Evolutionary conservation across 805 yeast genomes (phyloP).

Genomic region (Teunomyces lycoperdinae): DNA sequence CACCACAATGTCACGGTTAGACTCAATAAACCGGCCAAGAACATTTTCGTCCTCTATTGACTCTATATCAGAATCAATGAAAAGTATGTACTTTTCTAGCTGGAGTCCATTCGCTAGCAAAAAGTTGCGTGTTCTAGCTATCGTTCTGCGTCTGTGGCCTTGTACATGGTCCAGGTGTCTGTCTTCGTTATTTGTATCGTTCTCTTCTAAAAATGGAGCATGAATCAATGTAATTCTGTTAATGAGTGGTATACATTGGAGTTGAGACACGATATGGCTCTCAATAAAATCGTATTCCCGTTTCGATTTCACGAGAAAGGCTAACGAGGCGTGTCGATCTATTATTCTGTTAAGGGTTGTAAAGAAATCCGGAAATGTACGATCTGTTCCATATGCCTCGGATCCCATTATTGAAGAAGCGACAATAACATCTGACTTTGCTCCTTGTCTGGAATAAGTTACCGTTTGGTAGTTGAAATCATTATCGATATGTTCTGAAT

Average conservation of each 20-base stretch:
- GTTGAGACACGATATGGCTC: constrained; percentile 13
- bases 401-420: constrained; percentile 6
- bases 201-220: constrained; percentile 35
- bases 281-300: constrained; percentile 22
- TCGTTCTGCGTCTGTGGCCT: constrained; percentile 31
- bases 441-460: not conserved
- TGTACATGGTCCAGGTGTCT: constrained; percentile 30
- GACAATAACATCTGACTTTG: not conserved
- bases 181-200: constrained; percentile 14
- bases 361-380: constrained; percentile 32
- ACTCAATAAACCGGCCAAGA: constrained; percentile 18
- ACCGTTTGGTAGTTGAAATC: not conserved
- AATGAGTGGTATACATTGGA: not conserved
- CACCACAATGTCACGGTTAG: constrained; percentile 34
- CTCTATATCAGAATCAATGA: constrained; percentile 35
- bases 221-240: constrained; percentile 23
- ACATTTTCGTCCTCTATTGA: constrained; percentile 14
- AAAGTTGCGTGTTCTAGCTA: constrained; percentile 38
- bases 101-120: constrained; percentile 24
- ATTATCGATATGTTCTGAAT: not conserved
- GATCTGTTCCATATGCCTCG: constrained; percentile 30
- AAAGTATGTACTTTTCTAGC: constrained; percentile 31
- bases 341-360: constrained; percentile 17
- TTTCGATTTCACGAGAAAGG: constrained; percentile 30
- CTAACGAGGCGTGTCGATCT: constrained; percentile 16